These are phyloP conservation scores for Coniochaeta sp. DNA, from an alignment of 2,329 filamentous ascomycete species.

Conservation along the genomic window DNA sequence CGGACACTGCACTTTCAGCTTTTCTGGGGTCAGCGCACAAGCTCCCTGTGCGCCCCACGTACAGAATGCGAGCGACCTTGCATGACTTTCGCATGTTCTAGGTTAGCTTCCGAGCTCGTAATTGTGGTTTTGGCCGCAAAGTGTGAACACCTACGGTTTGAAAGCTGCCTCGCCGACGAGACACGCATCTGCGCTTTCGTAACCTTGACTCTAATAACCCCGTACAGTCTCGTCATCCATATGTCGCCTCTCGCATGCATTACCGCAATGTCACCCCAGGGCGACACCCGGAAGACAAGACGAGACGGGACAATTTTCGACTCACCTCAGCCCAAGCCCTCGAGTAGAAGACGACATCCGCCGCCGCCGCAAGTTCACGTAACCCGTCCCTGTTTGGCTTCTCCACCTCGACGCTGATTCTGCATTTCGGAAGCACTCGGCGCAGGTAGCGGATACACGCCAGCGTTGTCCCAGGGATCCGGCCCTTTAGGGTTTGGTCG, in stretches of 20 bases:
- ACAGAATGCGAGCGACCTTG: constrained; percentile 31
- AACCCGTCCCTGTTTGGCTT: constrained; percentile 58
- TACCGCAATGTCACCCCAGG: background rate
- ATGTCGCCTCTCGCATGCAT: background rate
- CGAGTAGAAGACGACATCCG: constrained; percentile 69
- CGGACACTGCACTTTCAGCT: constrained; percentile 30
- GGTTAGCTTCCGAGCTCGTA: background rate
- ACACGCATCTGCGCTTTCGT: constrained; percentile 37
- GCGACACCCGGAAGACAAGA: background rate
- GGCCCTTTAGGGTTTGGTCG: constrained; percentile 37
- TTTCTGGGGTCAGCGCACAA: constrained; percentile 29
- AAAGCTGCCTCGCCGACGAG: constrained; percentile 34
- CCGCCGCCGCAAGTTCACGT: constrained; percentile 49
- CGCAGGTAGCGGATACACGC: constrained; percentile 53
- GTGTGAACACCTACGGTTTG: constrained; percentile 33
- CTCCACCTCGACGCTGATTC: constrained; percentile 65
- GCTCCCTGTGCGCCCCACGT: constrained; percentile 40
- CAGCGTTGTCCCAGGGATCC: constrained; percentile 53
- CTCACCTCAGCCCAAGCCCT: constrained; percentile 62
- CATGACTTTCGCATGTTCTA: constrained; percentile 8
- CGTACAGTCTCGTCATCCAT: background rate
- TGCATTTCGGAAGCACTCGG: constrained; percentile 30
- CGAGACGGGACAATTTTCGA: too few species aligned
- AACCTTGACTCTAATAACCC: constrained; percentile 20
- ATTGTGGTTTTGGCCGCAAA: background rate